phyloP scores from a whole-genome alignment of 2,329 filamentous ascomycete species.

The Fusarium xyrophilum region DNA sequence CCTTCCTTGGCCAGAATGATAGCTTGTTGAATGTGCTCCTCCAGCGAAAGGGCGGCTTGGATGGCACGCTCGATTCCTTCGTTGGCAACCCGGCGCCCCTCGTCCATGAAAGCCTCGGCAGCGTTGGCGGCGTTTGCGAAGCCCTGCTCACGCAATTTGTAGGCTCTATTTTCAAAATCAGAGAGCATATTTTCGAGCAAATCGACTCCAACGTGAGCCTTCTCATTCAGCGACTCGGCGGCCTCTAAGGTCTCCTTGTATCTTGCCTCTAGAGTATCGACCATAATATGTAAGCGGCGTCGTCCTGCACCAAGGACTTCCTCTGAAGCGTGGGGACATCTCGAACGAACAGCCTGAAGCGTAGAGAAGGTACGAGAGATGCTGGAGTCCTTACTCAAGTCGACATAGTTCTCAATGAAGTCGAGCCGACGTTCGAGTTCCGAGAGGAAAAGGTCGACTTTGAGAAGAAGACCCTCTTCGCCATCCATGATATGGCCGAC shows the following conservation, averaged over 20 bases:
- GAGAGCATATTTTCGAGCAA: constrained; percentile 84
- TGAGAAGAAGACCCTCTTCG: constrained; percentile 67
- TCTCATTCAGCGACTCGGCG: constrained; percentile 88
- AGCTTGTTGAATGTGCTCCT: constrained; percentile 83
- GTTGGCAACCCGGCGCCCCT: constrained; percentile 81
- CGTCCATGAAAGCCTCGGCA: constrained; percentile 75
- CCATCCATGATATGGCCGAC: constrained; percentile 67
- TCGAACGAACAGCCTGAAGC: constrained; percentile 82
- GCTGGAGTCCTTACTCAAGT: constrained; percentile 81
- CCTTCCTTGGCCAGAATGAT: constrained; percentile 77
- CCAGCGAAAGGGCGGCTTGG: constrained; percentile 79
- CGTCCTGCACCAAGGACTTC: constrained; percentile 88
- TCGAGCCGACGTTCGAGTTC: constrained; percentile 88
- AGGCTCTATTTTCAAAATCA: constrained; percentile 83
- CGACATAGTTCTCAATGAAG: constrained; percentile 86
- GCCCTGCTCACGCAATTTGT: constrained; percentile 79
- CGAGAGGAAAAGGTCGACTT: constrained; percentile 79
- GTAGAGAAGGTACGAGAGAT: constrained; percentile 86
- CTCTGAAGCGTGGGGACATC: constrained; percentile 88
- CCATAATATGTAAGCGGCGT: constrained; percentile 83
- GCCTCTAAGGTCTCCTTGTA: constrained; percentile 87
- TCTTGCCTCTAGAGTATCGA: constrained; percentile 86
- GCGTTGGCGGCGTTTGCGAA: constrained; percentile 71
- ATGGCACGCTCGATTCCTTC: constrained; percentile 79
- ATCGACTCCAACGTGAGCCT: constrained; percentile 85